phyloP scores from a whole-genome alignment of 441 rosid species.

The Kokia cookei region DNA sequence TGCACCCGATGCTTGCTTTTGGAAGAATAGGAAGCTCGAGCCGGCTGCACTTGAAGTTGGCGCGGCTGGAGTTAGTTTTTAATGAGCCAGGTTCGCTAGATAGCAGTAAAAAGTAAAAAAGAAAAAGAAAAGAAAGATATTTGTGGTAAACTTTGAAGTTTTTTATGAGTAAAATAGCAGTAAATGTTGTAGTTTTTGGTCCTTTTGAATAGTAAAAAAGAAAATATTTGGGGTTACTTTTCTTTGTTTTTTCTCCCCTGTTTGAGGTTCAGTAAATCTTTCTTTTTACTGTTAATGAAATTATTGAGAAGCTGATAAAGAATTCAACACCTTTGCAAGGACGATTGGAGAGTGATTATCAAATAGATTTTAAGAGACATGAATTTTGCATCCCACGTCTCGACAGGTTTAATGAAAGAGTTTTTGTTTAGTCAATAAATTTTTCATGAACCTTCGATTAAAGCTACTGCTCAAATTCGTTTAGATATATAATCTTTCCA shows the following conservation, averaged over 20 bases:
- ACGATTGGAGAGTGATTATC: no score
- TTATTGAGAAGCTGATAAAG: no score
- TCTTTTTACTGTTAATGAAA: no score
- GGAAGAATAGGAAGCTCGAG: conserved; percentile 88
- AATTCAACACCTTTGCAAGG: no score
- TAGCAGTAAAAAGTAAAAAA: neutral
- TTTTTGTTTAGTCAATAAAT: no score
- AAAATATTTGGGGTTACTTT: neutral
- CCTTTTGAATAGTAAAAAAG: neutral
- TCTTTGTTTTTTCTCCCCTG: neutral
- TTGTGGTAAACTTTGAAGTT: conserved; percentile 12
- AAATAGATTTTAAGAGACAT: no score
- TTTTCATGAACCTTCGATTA: no score
- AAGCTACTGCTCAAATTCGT: no score
- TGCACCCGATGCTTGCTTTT: conserved; percentile 68
- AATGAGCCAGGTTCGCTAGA: conserved; percentile 14
- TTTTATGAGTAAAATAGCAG: neutral
- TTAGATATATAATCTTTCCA: no score
- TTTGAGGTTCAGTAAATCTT: neutral
- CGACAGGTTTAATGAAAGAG: no score
- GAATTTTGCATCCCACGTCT: no score
- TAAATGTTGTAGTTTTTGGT: conserved; percentile 22
- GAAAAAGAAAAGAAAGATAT: neutral
- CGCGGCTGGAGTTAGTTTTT: conserved; percentile 71
- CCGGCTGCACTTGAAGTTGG: conserved; percentile 60